Conservation (phyloP, 108 stramenopile species). For the Cyclostephanos invisitatus region DNA sequence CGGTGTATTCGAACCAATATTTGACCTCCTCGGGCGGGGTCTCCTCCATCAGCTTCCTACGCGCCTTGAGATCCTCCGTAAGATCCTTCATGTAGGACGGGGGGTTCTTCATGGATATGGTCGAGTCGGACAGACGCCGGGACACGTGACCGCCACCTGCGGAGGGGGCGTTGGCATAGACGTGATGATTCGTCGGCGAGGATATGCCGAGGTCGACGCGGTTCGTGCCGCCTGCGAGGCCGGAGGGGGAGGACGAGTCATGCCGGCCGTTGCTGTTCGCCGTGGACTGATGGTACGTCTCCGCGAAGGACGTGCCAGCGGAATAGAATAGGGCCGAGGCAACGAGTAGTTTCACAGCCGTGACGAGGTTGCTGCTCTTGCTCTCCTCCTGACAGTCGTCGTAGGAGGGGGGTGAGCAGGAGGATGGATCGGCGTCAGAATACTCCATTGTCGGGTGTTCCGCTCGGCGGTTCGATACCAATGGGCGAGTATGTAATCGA, state of each 20-base stretch:
- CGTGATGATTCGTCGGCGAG: slow-evolving; percentile 25
- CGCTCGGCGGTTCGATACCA: neutral
- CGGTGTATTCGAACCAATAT: slow-evolving; percentile 91
- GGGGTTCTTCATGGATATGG: slow-evolving; percentile 25
- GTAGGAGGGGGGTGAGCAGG: neutral
- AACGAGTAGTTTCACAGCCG: slow-evolving; percentile 35
- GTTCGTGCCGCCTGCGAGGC: neutral
- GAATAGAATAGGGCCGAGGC: slow-evolving; percentile 45
- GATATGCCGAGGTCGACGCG: slow-evolving; percentile 9
- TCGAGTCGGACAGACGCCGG: slow-evolving; percentile 21
- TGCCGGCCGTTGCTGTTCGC: slow-evolving; percentile 6
- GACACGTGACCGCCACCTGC: slow-evolving; percentile 3
- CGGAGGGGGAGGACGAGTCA: neutral
- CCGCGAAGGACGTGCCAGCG: slow-evolving; percentile 41
- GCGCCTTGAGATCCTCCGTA: slow-evolving; percentile 66
- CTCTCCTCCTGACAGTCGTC: neutral
- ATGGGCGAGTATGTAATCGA: no score
- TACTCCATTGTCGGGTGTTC: neutral
- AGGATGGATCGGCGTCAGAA: neutral
- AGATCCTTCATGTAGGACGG: slow-evolving; percentile 76
- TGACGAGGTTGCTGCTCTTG: slow-evolving; percentile 16
- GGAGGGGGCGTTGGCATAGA: slow-evolving; percentile 15
- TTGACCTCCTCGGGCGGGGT: slow-evolving; percentile 88
- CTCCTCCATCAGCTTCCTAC: slow-evolving; percentile 83
- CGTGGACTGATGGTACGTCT: slow-evolving; percentile 23